Conservation (phyloP, 805 yeast species). For the Myxozyma melibiosi region DNA sequence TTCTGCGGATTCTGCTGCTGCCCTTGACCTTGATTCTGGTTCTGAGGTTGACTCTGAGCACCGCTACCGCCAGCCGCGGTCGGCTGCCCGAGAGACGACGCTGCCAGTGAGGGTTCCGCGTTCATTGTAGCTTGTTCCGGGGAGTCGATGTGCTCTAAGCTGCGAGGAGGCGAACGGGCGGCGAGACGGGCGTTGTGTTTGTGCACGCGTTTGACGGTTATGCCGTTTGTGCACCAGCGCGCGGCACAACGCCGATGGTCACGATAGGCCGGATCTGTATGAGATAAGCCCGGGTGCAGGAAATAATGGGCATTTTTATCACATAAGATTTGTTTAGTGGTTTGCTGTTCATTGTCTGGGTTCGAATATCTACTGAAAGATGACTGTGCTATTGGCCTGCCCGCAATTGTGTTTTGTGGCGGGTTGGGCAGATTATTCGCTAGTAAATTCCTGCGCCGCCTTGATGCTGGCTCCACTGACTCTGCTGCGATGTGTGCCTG, state of each 20-base stretch:
- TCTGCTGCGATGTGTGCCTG: too few species aligned
- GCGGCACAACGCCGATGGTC: neutral
- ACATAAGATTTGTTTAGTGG: too few species aligned
- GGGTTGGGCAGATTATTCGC: too few species aligned
- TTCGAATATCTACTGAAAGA: too few species aligned
- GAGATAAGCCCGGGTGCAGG: constrained; percentile 4
- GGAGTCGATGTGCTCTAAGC: constrained; percentile 7
- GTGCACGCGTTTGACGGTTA: neutral
- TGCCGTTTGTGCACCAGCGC: neutral
- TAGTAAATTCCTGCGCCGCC: too few species aligned
- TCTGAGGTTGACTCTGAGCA: constrained; percentile 23
- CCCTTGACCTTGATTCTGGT: constrained; percentile 6
- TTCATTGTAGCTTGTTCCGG: constrained; percentile 14
- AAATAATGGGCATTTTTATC: too few species aligned
- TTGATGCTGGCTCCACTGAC: too few species aligned
- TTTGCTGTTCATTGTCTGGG: too few species aligned
- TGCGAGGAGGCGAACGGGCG: constrained; percentile 16
- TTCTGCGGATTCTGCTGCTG: constrained; percentile 29
- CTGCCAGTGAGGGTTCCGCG: constrained; percentile 24
- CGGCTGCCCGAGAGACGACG: constrained; percentile 19
- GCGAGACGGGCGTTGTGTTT: constrained; percentile 7
- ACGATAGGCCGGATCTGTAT: constrained; percentile 9
- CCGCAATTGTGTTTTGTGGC: too few species aligned
- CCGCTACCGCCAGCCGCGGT: constrained; percentile 14
- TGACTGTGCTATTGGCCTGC: too few species aligned